phyloP scores from a whole-genome alignment of 371 early-diverging fungal genomes.

The Lichtheimia hyalospora region DNA sequence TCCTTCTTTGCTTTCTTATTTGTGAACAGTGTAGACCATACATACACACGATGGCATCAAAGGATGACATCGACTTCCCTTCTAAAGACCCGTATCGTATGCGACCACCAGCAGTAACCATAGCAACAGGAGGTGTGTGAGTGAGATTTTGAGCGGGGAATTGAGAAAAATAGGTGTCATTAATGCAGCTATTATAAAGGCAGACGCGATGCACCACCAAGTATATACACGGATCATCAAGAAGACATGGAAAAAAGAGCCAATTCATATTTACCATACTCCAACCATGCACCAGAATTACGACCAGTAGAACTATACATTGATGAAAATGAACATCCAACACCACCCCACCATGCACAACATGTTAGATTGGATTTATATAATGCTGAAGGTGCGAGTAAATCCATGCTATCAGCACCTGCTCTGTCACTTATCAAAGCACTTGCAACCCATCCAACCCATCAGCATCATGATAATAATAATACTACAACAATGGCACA shows the following conservation, averaged over 20 bases:
- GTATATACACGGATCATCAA: not conserved
- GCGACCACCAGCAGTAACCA: not conserved
- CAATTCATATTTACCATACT: slow-evolving; percentile 33
- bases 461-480: no score
- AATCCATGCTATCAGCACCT: slow-evolving; percentile 6
- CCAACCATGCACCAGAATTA: slow-evolving; percentile 26
- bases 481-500: no score
- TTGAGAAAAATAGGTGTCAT: no score
- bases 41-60: no score
- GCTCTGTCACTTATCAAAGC: not conserved
- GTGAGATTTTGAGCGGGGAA: no score
- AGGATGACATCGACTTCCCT: not conserved
- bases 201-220: not conserved
- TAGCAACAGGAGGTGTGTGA: no score
- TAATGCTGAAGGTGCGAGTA: slow-evolving; percentile 4
- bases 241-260: not conserved
- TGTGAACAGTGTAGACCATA: no score
- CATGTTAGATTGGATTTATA: slow-evolving; percentile 1
- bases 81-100: not conserved
- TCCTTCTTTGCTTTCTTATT: no score
- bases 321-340: slow-evolving; percentile 1
- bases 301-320: not conserved
- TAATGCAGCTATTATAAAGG: no score
- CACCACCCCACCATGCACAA: not conserved
- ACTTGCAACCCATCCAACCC: not conserved